Base-by-base conservation (phyloP, 2,329 filamentous ascomycete species). In the Dothiorella sarmentorum region DNA sequence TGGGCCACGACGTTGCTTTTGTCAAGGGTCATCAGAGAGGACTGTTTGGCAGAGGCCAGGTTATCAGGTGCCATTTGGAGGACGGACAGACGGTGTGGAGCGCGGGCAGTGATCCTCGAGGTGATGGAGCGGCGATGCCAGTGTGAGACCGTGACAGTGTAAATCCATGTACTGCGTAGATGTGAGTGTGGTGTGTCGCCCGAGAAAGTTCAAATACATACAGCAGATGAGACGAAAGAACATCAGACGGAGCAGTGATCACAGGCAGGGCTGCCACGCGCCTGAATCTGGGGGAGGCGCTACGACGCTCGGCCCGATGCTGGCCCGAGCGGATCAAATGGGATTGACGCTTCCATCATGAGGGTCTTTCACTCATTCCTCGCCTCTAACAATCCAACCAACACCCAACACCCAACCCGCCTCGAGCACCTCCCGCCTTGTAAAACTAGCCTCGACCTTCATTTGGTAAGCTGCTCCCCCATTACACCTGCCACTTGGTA, bases 51-150 rank as follows among this genome's bases (percentile, higher is more conserved):
- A 79, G 91, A 3, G 93, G 93, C 0, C 92, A 97, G 78, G 82
- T 97, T 49, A 94, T 97, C 61, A 78, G 90, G 60, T 85, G 85
- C 69, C 86, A 89, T 70, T 77, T 87, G 24, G 91, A 97, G 64
- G 90, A 94, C 42, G 84, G 85, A 3, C 79, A 82, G 27, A 79
- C 84, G 6, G 81, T 97, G 2, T 97, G 90, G 84, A 95, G 89
- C 58, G 93, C 86, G 0, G 93, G 91, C 0, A 97, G 92, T 71
- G 93, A 99, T 77, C 81, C 84, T 66, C 83, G 94, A 61, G 93
- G 89, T 0, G 93, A 99, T 73, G 93, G 94, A 7, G 80, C 80
- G 66, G 84, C 85, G n/a, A 75, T 85, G 62, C 84, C 84, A 3
- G 22, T 51, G 56, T 58, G n/a, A 51, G 27, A 2, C n/a, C 3